Conservation (phyloP, 371 early-diverging fungal species). For the Mortierella sp. region DNA sequence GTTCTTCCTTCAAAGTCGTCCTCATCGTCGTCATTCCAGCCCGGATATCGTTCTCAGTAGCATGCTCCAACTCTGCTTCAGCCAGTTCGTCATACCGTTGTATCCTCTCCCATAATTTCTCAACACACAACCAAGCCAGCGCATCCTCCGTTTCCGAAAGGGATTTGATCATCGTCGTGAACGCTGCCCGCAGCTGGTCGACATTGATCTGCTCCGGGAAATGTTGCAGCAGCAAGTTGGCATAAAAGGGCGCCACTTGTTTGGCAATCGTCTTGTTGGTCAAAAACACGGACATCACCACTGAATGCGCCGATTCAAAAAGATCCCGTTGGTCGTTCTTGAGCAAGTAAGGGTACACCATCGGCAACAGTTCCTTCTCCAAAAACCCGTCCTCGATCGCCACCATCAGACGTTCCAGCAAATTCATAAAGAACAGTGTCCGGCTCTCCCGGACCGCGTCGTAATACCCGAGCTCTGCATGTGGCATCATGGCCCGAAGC, state of each 20-base stretch:
- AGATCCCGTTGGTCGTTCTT: conserved; percentile 59
- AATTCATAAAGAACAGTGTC: conserved; percentile 62
- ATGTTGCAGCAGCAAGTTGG: conserved; percentile 54
- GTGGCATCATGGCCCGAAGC: conserved; percentile 41
- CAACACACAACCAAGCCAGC: conserved; percentile 67
- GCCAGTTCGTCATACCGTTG: conserved; percentile 40
- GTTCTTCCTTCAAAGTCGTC: not conserved
- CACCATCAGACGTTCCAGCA: conserved; percentile 64
- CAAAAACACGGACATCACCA: conserved; percentile 63
- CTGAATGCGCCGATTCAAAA: conserved; percentile 73
- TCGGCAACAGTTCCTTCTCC: conserved; percentile 61
- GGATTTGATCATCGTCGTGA: conserved; percentile 65
- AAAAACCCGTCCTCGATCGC: conserved; percentile 59
- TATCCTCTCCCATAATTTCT: conserved; percentile 60
- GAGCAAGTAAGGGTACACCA: conserved; percentile 66
- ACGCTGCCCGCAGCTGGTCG: conserved; percentile 69
- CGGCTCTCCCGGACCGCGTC: conserved; percentile 57
- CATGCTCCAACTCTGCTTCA: conserved; percentile 1
- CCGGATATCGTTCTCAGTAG: not conserved
- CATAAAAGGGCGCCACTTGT: conserved; percentile 58
- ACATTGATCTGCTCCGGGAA: conserved; percentile 68
- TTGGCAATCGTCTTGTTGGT: conserved; percentile 61
- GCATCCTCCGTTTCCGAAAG: conserved; percentile 70
- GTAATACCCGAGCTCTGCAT: conserved; percentile 30
- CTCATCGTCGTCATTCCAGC: conserved; percentile 2